These are phyloP conservation scores for Keithomyces neogunnii DNA, from an alignment of 2,329 filamentous ascomycete species.

Conservation along the genomic window DNA sequence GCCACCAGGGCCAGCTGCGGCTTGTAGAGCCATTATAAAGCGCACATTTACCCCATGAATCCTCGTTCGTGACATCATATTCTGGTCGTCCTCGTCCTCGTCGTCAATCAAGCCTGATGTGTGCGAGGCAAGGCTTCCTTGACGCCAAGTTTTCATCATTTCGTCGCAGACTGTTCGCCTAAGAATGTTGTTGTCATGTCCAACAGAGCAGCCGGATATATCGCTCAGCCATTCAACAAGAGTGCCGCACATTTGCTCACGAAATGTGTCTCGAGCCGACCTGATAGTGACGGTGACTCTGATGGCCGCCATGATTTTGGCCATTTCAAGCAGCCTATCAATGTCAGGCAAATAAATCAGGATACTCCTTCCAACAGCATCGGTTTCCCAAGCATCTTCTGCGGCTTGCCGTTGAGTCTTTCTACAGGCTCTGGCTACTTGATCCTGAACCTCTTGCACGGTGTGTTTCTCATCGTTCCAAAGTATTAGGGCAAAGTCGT, in stretches of 20 bases:
- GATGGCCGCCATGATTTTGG: conserved; percentile 85
- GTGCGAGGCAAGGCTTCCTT: conserved; percentile 77
- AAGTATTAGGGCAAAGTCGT: conserved; percentile 73
- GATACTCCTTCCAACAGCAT: conserved; percentile 80
- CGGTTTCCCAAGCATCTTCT: conserved; percentile 75
- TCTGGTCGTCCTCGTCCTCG: conserved; percentile 39
- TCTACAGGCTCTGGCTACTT: conserved; percentile 82
- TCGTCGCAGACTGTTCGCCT: conserved; percentile 83
- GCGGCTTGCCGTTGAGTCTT: conserved; percentile 61
- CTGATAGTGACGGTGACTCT: conserved; percentile 93
- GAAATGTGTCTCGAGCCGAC: conserved; percentile 87
- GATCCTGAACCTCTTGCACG: conserved; percentile 78
- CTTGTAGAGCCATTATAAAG: conserved; percentile 29
- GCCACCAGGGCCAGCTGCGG: conserved; percentile 19
- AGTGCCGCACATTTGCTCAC: conserved; percentile 97
- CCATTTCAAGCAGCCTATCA: conserved; percentile 64
- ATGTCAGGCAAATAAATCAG: conserved; percentile 70
- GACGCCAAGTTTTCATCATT: conserved; percentile 77
- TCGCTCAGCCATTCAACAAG: conserved; percentile 95
- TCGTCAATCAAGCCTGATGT: conserved; percentile 38
- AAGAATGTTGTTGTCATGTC: conserved; percentile 69
- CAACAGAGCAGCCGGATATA: conserved; percentile 82
- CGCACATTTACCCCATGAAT: conserved; percentile 25
- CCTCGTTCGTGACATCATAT: conserved; percentile 26
- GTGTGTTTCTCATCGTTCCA: conserved; percentile 99